Evolutionary conservation across 2,329 filamentous ascomycete genomes (phyloP).

Genomic region (Penicillium sp.): DNA sequence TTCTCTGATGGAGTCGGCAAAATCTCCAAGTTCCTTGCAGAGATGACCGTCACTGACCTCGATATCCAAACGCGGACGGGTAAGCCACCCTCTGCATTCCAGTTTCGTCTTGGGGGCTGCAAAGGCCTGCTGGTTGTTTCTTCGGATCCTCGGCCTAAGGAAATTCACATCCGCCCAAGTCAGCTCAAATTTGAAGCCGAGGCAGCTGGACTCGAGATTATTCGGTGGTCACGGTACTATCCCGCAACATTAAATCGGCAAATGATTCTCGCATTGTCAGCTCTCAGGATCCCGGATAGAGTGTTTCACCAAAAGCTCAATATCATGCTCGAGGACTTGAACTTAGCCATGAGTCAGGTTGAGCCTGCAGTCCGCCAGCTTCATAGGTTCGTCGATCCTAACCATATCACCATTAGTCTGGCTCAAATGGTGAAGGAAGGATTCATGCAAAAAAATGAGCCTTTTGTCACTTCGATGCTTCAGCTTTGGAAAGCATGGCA

Average conservation of each 20-base stretch:
- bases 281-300: slow-evolving; percentile 67
- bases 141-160: slow-evolving; percentile 63
- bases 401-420: slow-evolving; percentile 73
- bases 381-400: slow-evolving; percentile 77
- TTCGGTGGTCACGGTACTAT: slow-evolving; percentile 74
- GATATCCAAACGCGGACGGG: slow-evolving; percentile 55
- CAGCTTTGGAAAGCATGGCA: slow-evolving; percentile 87
- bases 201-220: slow-evolving; percentile 77
- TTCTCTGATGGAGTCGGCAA: slow-evolving; percentile 95
- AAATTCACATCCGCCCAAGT: slow-evolving; percentile 77
- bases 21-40: slow-evolving; percentile 76
- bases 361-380: slow-evolving; percentile 66
- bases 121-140: slow-evolving; percentile 85
- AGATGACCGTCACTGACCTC: slow-evolving; percentile 71
- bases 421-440: slow-evolving; percentile 75
- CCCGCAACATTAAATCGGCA: slow-evolving; percentile 85
- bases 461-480: slow-evolving; percentile 77
- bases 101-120: slow-evolving; percentile 88
- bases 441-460: slow-evolving; percentile 73
- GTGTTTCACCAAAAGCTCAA: slow-evolving; percentile 69
- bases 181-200: slow-evolving; percentile 81
- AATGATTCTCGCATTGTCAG: slow-evolving; percentile 79
- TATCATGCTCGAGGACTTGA: slow-evolving; percentile 66
- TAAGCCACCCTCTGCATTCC: slow-evolving; percentile 74
- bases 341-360: slow-evolving; percentile 68